phyloP scores from a whole-genome alignment of 2,329 filamentous ascomycete genomes.

The Rutstroemia sydowiana region DNA sequence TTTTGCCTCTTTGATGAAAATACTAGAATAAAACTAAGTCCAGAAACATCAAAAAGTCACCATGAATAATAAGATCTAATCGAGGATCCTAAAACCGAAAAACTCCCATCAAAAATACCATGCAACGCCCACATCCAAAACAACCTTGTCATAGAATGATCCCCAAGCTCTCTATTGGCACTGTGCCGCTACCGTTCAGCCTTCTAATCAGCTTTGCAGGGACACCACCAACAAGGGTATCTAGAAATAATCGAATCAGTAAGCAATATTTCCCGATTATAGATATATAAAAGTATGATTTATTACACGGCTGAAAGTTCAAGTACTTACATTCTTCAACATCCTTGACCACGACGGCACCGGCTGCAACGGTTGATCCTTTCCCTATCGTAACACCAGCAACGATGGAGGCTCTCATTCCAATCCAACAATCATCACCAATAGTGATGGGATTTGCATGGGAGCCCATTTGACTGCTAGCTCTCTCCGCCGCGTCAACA shows the following conservation, averaged over 20 bases:
- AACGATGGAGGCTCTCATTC: constrained; percentile 42
- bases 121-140: too few relatives aligned
- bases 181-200: too few relatives aligned
- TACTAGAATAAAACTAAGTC: too few relatives aligned
- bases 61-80: too few relatives aligned
- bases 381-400: constrained; percentile 46
- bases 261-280: neutral
- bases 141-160: too few relatives aligned
- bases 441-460: constrained; percentile 41
- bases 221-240: constrained; percentile 17
- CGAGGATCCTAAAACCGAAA: too few relatives aligned
- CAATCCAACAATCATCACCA: constrained; percentile 49
- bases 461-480: constrained; percentile 43
- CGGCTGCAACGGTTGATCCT: constrained; percentile 44
- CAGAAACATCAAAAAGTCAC: too few relatives aligned
- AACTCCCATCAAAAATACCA: too few relatives aligned
- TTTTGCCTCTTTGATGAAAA: too few relatives aligned
- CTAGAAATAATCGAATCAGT: neutral
- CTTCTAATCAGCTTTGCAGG: constrained; percentile 17
- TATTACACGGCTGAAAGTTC: neutral
- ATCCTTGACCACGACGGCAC: constrained; percentile 40
- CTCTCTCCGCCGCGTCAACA: constrained; percentile 47
- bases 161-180: too few relatives aligned
- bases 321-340: constrained; percentile 10
- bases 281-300: neutral